Percentiles rank a stretch among this genome's conserved stretches.
Evolutionary conservation across 371 early-diverging fungal species (phyloP).

Genomic region (Lichtheimia ornata): DNA sequence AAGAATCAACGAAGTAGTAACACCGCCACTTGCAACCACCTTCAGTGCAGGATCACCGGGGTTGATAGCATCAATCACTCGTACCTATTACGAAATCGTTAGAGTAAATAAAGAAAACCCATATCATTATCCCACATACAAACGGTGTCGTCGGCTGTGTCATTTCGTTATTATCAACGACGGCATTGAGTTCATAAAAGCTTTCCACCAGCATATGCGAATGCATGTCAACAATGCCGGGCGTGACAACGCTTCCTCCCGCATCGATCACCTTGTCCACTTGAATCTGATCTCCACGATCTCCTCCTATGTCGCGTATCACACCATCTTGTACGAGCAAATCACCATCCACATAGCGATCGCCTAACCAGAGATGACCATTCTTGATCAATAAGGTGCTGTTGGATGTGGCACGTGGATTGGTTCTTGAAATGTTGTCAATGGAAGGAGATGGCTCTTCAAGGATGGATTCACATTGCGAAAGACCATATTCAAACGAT

Average conservation of each 20-base stretch:
- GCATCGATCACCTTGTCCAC: slow-evolving; percentile 51
- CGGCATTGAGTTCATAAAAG: slow-evolving; percentile 56
- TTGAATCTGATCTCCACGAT: too few species aligned
- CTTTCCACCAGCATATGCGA: slow-evolving; percentile 65
- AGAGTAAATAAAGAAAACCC: too few species aligned
- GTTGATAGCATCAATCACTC: slow-evolving; percentile 62
- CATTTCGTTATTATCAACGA: slow-evolving; percentile 71
- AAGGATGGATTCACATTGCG: neutral
- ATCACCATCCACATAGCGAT: neutral
- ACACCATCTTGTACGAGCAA: neutral
- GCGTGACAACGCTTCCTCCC: slow-evolving; percentile 70
- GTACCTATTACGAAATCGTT: slow-evolving; percentile 25
- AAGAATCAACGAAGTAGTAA: slow-evolving; percentile 74
- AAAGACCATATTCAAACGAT: neutral
- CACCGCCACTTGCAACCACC: slow-evolving; percentile 74
- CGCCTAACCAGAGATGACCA: neutral
- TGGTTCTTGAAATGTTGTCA: slow-evolving; percentile 1
- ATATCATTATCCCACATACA: slow-evolving; percentile 14
- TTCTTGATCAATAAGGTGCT: neutral
- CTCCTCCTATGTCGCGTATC: neutral
- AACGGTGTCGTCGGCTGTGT: slow-evolving; percentile 64
- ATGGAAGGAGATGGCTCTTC: neutral
- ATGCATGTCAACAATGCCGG: slow-evolving; percentile 84
- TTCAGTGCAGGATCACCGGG: slow-evolving; percentile 68
- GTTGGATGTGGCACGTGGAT: neutral